Base-by-base conservation (phyloP, 257 asterid genomes). In the Knoxia roxburghii region DNA sequence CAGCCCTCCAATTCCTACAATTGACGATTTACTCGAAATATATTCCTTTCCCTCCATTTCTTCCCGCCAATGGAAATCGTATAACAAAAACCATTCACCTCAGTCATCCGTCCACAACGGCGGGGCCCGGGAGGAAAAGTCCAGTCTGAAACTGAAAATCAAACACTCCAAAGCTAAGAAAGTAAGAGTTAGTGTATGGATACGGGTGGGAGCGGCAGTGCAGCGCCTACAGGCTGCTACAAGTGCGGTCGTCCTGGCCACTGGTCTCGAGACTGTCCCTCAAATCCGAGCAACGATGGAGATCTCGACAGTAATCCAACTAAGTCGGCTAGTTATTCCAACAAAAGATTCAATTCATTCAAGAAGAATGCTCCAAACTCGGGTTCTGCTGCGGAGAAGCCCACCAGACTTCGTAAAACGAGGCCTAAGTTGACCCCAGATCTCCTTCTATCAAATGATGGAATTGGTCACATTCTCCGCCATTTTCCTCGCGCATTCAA, bases 231-330 rank as follows among this genome's bases (percentile, higher is more conserved):
- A 0, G 97, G 98, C 12, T 93, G 98, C 81, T 93, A 86, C 88
- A 93, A 90, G 82, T 93, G 98, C 75, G 95, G 95, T 50, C 87
- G 97, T 7, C 97, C 98, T 3, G 96, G 98, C 26, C 98, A 93
- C 74, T 93, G 98, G 98, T 86, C 98, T 21, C 90, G 97, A 17
- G 98, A 93, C 77, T 93, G 98, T 62, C 95, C 96, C 3, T 80
- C 87, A 23, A 64, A 80, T 24, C 79, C 92, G 30, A 20, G 15
- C 62, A 33, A 54, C 66, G 60, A 20, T 32, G 60, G 49, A n/a
- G 69, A 49, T 49, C 55, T 65, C 46, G 29, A 35, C 59, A 18
- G 39, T 30, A 66, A 63, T 43, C 60, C 79, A 68, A 67, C 59
- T 40, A 45, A 58, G 20, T 3, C 21, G 9, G 17, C 45, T 45